A percentile compares a stretch with the other conserved stretches of the same genome.
Conservation (phyloP, 495 filamentous ascomycete species). For the Xylaria flabelliformis region DNA sequence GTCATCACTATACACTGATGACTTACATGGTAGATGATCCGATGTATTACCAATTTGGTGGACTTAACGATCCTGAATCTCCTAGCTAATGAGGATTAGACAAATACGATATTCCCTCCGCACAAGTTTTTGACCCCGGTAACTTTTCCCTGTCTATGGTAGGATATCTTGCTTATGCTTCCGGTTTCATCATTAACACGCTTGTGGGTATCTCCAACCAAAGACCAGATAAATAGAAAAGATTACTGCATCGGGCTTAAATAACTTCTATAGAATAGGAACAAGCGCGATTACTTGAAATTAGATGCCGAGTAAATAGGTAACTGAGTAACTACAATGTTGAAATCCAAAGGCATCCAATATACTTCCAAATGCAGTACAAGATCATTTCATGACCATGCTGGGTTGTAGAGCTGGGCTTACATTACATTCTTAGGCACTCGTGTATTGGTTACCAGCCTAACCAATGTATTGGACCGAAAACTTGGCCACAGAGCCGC, state of each 20-base stretch:
- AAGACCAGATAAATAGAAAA: neutral
- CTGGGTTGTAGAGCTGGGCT: neutral
- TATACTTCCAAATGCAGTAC: neutral
- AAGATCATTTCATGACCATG: neutral
- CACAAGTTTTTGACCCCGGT: neutral
- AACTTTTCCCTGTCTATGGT: neutral
- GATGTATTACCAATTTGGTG: neutral
- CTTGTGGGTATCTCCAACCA: neutral
- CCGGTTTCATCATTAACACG: neutral
- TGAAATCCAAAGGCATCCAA: neutral
- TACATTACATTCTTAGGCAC: neutral
- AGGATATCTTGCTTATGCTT: neutral
- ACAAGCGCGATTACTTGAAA: neutral
- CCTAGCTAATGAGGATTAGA: constrained; percentile 1
- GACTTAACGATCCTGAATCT: neutral
- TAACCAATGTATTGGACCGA: neutral
- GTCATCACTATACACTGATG: neutral
- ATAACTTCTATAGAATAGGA: neutral
- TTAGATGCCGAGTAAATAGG: neutral
- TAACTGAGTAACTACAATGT: neutral
- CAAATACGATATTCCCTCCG: neutral
- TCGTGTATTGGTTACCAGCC: neutral
- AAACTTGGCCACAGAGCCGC: neutral
- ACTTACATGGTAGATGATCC: neutral
- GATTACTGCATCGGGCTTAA: neutral